A percentile compares a stretch with the other conserved stretches of the same genome.
Evolutionary conservation across 2,329 filamentous ascomycete species (phyloP).

Genomic region (Pyrenophora seminiperda): DNA sequence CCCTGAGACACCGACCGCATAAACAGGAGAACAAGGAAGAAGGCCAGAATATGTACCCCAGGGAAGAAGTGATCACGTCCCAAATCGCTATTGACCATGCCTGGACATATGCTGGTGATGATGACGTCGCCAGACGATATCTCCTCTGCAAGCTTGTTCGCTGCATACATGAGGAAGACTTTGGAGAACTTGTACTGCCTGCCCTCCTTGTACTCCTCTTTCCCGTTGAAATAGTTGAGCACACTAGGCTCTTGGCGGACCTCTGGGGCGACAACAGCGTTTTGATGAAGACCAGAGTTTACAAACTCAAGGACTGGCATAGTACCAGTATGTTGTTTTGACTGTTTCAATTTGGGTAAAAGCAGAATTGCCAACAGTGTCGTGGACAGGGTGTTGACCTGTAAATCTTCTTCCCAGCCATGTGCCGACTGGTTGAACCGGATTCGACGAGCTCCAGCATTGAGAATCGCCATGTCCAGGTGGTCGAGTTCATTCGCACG

Average conservation of each 20-base stretch:
- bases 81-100: conserved; percentile 37
- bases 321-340: conserved; percentile 27
- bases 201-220: conserved; percentile 32
- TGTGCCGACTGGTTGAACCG: conserved; percentile 32
- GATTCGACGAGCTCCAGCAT: conserved; percentile 45
- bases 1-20: conserved; percentile 38
- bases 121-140: conserved; percentile 39
- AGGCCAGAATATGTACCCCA: conserved; percentile 30
- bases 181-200: conserved; percentile 43
- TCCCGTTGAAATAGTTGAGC: conserved; percentile 39
- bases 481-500: conserved; percentile 36
- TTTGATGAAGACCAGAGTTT: conserved; percentile 40
- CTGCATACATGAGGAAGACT: conserved; percentile 44
- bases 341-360: conserved; percentile 45
- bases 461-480: conserved; percentile 48
- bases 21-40: conserved; percentile 27
- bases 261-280: conserved; percentile 30
- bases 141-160: conserved; percentile 34
- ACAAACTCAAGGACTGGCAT: conserved; percentile 42
- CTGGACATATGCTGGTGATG: conserved; percentile 47
- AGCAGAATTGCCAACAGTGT: conserved; percentile 60
- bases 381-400: conserved; percentile 65
- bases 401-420: conserved; percentile 55
- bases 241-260: conserved; percentile 29
- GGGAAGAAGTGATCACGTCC: conserved; percentile 40